Evolutionary conservation across 805 yeast species (phyloP).

Genomic region (Candida sphagnicola): DNA sequence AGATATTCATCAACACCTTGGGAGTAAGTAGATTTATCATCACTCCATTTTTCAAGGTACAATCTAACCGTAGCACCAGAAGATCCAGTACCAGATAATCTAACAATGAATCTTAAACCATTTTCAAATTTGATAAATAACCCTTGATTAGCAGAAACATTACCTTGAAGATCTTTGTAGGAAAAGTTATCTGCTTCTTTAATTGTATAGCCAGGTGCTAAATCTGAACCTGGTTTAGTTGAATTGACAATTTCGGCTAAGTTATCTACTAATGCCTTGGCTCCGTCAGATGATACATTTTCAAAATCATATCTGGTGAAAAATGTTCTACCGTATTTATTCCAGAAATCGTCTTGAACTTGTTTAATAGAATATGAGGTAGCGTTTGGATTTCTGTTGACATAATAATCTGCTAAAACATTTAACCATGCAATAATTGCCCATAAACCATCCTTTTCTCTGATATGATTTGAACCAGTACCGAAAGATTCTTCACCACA

Average conservation of each 20-base stretch:
- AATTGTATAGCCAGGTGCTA: slow-evolving; percentile 49
- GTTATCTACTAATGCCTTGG: slow-evolving; percentile 58
- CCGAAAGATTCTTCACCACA: slow-evolving; percentile 99
- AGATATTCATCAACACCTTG: slow-evolving; percentile 66
- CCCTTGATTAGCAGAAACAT: slow-evolving; percentile 85
- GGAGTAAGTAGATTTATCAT: slow-evolving; percentile 48
- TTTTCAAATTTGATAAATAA: slow-evolving; percentile 74
- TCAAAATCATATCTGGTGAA: slow-evolving; percentile 96
- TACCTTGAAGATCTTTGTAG: slow-evolving; percentile 92
- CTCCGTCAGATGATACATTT: slow-evolving; percentile 72
- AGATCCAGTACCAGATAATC: slow-evolving; percentile 96
- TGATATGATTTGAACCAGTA: slow-evolving; percentile 94
- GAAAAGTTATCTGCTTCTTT: slow-evolving; percentile 82
- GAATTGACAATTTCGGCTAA: slow-evolving; percentile 27
- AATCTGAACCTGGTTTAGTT: slow-evolving; percentile 43
- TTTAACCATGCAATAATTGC: slow-evolving; percentile 97
- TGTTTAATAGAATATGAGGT: slow-evolving; percentile 62
- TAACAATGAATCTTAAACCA: slow-evolving; percentile 82
- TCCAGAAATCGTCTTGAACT: slow-evolving; percentile 86
- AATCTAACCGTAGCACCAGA: slow-evolving; percentile 96
- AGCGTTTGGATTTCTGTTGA: slow-evolving; percentile 50
- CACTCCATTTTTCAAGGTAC: slow-evolving; percentile 79
- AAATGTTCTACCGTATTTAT: slow-evolving; percentile 91
- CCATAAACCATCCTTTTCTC: slow-evolving; percentile 98
- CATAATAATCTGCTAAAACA: slow-evolving; percentile 78